Base-by-base conservation (phyloP, 2,329 filamentous ascomycete genomes). In the Tolypocladium paradoxum region DNA sequence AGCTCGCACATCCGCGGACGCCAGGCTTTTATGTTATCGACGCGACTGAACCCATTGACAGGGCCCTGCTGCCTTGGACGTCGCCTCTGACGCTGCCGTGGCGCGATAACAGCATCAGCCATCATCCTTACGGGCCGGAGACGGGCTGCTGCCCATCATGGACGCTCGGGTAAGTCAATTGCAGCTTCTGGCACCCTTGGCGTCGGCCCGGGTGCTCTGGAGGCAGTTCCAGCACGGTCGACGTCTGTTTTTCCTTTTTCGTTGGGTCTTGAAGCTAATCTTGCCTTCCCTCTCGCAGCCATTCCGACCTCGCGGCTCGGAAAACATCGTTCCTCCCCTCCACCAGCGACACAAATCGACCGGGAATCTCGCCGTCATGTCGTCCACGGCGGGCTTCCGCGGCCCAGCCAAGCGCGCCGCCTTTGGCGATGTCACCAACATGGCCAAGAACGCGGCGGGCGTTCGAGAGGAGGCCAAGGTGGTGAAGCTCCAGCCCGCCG, bases 261-360 rank as follows among this genome's bases (percentile, higher is more conserved):
- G n/a, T 45, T 2, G 18, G 29, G 27, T 12, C 31, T 48, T 53
- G 37, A 40, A 50, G 31, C 40, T 49, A 34, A 34, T 20, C 22
- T 36, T 29, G 38, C 24, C 33, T 27, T 6, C 14, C 29, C 53
- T 22, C 51, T 47, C 53, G 45, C 54, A 75, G 71, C 70, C 71
- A 54, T 69, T 67, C 53, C 68, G 71, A 62, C 67, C 68, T 53
- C 69, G 70, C 57, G 67, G 67, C 81, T 87, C 69, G 52, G 70
- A 75, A 55, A 79, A 79, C 60, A 83, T 83, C 66, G 73, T 61
- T 27, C 65, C 63, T 11, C 53, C 79, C 51, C 73, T 90, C 56
- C 88, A 95, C 62, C 84, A 90, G 62, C 85, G 87, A 57, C 85
- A 90, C 72, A 95, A 95, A 71, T 95, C 90, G 9, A 84, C 83